phyloP scores from a whole-genome alignment of 164 flowering plant species.

The Aristolochia fimbriata region DNA sequence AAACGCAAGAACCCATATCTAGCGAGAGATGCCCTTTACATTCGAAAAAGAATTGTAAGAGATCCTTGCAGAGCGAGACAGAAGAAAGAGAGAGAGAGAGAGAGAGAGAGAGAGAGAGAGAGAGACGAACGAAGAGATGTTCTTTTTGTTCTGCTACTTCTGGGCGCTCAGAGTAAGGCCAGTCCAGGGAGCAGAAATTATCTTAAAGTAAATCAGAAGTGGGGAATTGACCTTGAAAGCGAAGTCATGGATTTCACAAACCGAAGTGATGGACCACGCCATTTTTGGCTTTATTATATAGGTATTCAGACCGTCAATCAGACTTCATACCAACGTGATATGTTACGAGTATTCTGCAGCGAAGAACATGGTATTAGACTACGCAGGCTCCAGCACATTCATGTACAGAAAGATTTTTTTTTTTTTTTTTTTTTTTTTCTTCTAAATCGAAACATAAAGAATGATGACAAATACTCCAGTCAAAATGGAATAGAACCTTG shows the following conservation, averaged over 20 bases:
- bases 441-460: no score
- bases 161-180: neutral
- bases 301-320: no score
- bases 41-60: constrained; percentile 1
- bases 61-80: neutral
- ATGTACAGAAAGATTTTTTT: no score
- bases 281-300: no score
- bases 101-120: constrained; percentile 3
- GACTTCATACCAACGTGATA: no score
- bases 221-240: constrained; percentile 18
- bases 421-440: no score
- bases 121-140: neutral
- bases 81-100: neutral
- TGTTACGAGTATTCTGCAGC: no score
- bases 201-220: constrained; percentile 6
- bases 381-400: no score
- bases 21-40: constrained; percentile 3
- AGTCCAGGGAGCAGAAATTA: neutral
- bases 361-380: no score
- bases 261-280: no score
- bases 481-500: no score
- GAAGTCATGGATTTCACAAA: constrained; percentile 7
- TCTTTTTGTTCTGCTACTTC: neutral
- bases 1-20: constrained; percentile 54
- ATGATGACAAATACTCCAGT: no score